Evolutionary conservation across 345 rosid species (phyloP).

Genomic region (Toxicodendron radicans): DNA sequence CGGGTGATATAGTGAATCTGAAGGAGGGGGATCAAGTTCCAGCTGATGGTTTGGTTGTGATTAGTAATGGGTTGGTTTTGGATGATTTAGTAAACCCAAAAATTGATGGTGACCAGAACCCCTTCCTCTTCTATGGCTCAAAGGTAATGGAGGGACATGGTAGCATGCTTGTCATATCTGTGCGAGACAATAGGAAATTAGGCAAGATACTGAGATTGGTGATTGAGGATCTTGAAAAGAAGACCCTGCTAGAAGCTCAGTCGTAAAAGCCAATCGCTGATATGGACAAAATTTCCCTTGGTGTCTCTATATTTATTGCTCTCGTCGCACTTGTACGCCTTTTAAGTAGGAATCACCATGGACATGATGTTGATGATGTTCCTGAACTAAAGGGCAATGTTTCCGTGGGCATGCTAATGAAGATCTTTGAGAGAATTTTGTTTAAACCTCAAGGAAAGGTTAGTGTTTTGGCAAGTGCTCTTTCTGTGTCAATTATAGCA

Average conservation of each 20-base stretch:
- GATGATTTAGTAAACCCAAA: slow-evolving; percentile 15
- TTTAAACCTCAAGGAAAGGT: slow-evolving; percentile 24
- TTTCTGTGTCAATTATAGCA: slow-evolving; percentile 7
- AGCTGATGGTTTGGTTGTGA: no score
- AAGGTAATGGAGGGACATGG: slow-evolving; percentile 24
- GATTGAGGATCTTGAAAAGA: not conserved
- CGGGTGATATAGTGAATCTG: slow-evolving; percentile 24
- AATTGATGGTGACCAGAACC: not conserved
- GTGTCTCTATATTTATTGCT: slow-evolving; percentile 18
- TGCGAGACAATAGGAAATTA: not conserved
- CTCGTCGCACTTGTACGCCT: slow-evolving; percentile 7
- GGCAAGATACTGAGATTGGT: slow-evolving; percentile 2
- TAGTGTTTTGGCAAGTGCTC: slow-evolving; percentile 14
- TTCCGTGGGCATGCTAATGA: slow-evolving; percentile 7
- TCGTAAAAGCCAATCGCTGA: slow-evolving; percentile 9
- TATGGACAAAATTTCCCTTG: not conserved
- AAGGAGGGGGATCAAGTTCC: slow-evolving; percentile 21
- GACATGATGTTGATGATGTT: not conserved
- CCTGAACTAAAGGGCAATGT: slow-evolving; percentile 19
- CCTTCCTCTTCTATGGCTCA: slow-evolving; percentile 7
- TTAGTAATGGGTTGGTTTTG: not conserved
- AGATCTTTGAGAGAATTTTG: slow-evolving; percentile 21
- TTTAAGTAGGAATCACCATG: not conserved
- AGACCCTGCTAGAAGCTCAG: slow-evolving; percentile 18
- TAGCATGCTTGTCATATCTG: slow-evolving; percentile 22